A percentile compares a stretch with the other conserved stretches of the same genome.
phyloP scores from a whole-genome alignment of 805 yeast species.

The Saccharomycopsis amapae region DNA sequence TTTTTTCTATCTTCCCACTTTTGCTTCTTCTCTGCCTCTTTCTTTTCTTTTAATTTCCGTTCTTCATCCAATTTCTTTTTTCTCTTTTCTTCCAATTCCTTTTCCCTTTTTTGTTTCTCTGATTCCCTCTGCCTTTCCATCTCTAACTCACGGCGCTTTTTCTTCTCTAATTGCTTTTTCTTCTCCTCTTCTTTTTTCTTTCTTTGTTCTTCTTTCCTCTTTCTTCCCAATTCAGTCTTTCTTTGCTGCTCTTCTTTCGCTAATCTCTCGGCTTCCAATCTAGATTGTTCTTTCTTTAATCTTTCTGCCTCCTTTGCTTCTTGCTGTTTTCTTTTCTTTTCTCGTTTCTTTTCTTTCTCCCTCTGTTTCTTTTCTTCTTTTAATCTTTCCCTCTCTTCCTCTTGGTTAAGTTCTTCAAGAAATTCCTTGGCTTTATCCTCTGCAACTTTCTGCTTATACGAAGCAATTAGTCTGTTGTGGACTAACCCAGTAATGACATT shows the following conservation, averaged over 20 bases:
- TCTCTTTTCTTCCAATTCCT: slow-evolving; percentile 8
- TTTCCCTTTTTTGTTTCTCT: slow-evolving; percentile 5
- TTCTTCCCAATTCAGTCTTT: slow-evolving; percentile 17
- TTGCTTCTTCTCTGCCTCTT: background rate
- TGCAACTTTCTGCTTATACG: slow-evolving; percentile 19
- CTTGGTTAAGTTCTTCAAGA: slow-evolving; percentile 17
- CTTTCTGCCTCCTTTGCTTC: slow-evolving; percentile 19
- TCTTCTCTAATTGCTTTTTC: slow-evolving; percentile 10
- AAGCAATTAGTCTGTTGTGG: slow-evolving; percentile 10
- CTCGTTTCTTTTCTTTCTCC: slow-evolving; percentile 18
- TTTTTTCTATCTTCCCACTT: background rate
- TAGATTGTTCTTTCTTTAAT: slow-evolving; percentile 17
- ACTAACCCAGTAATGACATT: slow-evolving; percentile 21
- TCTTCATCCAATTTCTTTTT: slow-evolving; percentile 4
- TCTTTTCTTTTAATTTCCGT: slow-evolving; percentile 2
- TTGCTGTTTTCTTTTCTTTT: slow-evolving; percentile 19
- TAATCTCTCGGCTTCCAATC: slow-evolving; percentile 14
- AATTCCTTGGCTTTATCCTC: slow-evolving; percentile 20
- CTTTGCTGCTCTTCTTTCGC: slow-evolving; percentile 17
- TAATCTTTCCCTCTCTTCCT: slow-evolving; percentile 17
- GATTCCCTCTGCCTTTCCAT: slow-evolving; percentile 4
- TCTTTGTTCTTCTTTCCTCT: slow-evolving; percentile 19
- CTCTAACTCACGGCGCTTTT: slow-evolving; percentile 11
- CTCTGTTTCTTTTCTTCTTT: slow-evolving; percentile 20
- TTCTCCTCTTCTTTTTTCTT: slow-evolving; percentile 17